Evolutionary conservation across 495 filamentous ascomycete species (phyloP).

Genomic region (Tuber brumale): DNA sequence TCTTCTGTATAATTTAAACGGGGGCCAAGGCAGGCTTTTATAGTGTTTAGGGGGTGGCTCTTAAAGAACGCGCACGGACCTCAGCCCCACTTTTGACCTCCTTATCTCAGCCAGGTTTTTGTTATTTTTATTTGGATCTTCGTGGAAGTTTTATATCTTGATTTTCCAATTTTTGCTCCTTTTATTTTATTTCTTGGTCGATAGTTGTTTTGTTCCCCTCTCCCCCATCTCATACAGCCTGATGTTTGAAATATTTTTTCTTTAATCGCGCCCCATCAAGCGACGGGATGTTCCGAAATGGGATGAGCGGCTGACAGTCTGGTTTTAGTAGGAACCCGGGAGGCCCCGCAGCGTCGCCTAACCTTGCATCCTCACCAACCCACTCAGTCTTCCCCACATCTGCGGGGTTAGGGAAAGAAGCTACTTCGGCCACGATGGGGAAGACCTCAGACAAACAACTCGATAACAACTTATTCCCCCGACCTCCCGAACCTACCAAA

Average conservation of each 20-base stretch:
- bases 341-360: conserved; percentile 28
- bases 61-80: conserved; percentile 30
- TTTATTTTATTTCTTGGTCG: conserved; percentile 1
- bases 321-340: conserved; percentile 28
- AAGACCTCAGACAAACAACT: conserved; percentile 2
- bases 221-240: conserved; percentile 9
- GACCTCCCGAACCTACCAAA: not conserved
- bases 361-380: conserved; percentile 21
- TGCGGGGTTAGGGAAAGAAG: conserved; percentile 1
- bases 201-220: not conserved
- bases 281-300: conserved; percentile 32
- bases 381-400: conserved; percentile 11
- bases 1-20: conserved; percentile 36
- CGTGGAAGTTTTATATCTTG: conserved; percentile 14
- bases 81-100: conserved; percentile 16
- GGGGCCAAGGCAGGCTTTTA: conserved; percentile 34
- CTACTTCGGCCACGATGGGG: not conserved
- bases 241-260: conserved; percentile 6
- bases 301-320: conserved; percentile 21
- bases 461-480: not conserved
- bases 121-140: conserved; percentile 17
- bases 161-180: conserved; percentile 8
- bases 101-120: conserved; percentile 14
- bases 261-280: conserved; percentile 26
- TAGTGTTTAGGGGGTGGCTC: conserved; percentile 29